Base-by-base conservation (phyloP, 345 rosid genomes). In the Syzygium oleosum region DNA sequence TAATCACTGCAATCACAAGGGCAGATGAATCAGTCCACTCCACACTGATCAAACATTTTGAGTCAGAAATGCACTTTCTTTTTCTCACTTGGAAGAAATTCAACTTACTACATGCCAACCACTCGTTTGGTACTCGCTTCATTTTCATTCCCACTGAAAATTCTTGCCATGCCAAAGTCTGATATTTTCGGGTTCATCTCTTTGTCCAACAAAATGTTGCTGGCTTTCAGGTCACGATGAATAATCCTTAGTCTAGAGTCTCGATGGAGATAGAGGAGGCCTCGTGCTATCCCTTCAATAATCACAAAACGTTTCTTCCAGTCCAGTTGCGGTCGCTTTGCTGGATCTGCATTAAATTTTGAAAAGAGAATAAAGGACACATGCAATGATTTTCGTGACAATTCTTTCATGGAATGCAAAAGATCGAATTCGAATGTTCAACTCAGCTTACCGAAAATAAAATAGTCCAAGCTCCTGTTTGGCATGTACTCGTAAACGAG, bases 181-280 rank as follows among this genome's bases (percentile, higher is more conserved):
- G 98, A 95, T 51, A 95, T 95, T 87, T 94, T 95, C 1, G 96
- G 97, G 84, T 90, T 94, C 97, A 95, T 95, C 41, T 94, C 96
- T 85, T 87, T 95, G 84, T 95, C 98, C 91, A 95, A 84, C 86
- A 95, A 88, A 86, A 95, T 94, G 88, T 95, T 95, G 88, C 96
- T 94, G 6, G 94, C 92, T 87, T 95, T 95, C 14, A 95, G 49
- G 86, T 95, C 98, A 86, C 98, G 89, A 87, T 95, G 98, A 80
- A 95, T 94, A 65, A 95, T 95, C 89, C 96, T 88, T 84, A 95
- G 91, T 86, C 97, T 93, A 61, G 97, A 95, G 84, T 94, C 97
- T 56, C 95, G 88, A 46, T 95, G 98, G 19, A 95, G 95, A 88
- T 95, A 94, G 43, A 95, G 94, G n/a, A 95, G 93, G 31, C 98